Conservation (phyloP, 1,139 yeast genomes). For the Suhomyces bribrorum region DNA sequence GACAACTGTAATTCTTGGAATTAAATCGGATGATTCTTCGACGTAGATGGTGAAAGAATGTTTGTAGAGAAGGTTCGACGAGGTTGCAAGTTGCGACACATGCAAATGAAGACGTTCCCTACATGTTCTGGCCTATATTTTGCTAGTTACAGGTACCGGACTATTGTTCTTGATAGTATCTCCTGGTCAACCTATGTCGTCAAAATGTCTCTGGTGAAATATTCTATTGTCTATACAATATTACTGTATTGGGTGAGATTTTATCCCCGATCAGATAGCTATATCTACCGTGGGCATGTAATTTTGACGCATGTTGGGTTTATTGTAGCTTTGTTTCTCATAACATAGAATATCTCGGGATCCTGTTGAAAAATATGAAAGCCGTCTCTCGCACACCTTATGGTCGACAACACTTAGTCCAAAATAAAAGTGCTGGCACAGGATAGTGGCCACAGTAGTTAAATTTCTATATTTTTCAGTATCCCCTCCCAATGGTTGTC, state of each 20-base stretch:
- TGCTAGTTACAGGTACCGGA: not conserved
- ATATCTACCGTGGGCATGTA: not conserved
- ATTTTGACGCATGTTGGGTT: too few species aligned
- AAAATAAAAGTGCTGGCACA: too few species aligned
- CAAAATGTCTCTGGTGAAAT: conserved; percentile 1
- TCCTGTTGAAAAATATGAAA: too few species aligned
- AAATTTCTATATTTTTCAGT: too few species aligned
- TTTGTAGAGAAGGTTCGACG: not conserved
- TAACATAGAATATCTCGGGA: not conserved
- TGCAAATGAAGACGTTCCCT: conserved; percentile 9
- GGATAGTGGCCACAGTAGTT: too few species aligned
- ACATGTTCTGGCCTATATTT: conserved; percentile 6
- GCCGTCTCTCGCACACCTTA: too few species aligned
- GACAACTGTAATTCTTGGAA: too few species aligned
- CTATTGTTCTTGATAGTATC: not conserved
- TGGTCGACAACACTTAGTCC: too few species aligned
- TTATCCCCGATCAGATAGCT: not conserved
- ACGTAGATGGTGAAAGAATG: not conserved
- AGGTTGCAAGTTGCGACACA: conserved; percentile 8
- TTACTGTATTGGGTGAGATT: not conserved
- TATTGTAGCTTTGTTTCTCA: too few species aligned
- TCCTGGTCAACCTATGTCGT: conserved; percentile 11
- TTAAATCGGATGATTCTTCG: too few species aligned
- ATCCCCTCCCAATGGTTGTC: too few species aligned
- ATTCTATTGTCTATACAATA: not conserved